Evolutionary conservation across 2,329 filamentous ascomycete genomes (phyloP).

Genomic region (Stagonosporopsis vannaccii): DNA sequence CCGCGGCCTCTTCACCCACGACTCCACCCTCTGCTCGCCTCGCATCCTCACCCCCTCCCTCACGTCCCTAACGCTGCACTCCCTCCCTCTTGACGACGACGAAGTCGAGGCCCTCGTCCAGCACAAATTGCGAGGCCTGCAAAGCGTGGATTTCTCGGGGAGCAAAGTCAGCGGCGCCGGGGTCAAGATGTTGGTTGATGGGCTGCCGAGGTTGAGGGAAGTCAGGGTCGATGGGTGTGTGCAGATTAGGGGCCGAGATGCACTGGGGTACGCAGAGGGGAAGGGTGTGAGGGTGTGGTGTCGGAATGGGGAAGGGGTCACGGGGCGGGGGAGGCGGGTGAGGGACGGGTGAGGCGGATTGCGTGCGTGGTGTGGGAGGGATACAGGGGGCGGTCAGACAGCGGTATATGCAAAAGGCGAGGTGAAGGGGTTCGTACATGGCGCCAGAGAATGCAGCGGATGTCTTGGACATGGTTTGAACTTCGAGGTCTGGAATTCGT

Average conservation of each 20-base stretch:
- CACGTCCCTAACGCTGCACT: slow-evolving; percentile 24
- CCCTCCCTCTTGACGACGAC: slow-evolving; percentile 37
- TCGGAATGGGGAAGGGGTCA: slow-evolving; percentile 29
- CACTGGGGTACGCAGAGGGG: slow-evolving; percentile 49
- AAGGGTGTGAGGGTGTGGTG: slow-evolving; percentile 41
- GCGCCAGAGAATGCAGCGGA: no score
- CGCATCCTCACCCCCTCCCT: slow-evolving; percentile 36
- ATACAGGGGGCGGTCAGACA: background rate
- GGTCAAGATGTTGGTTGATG: slow-evolving; percentile 49
- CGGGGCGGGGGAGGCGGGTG: slow-evolving; percentile 21
- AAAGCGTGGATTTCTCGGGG: slow-evolving; percentile 44
- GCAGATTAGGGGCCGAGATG: slow-evolving; percentile 48
- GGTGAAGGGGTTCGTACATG: no score
- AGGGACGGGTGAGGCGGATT: slow-evolving; percentile 9
- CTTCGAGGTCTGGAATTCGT: no score
- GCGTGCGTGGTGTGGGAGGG: background rate
- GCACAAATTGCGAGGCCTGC: slow-evolving; percentile 25
- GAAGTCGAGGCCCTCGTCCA: slow-evolving; percentile 37
- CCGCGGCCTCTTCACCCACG: slow-evolving; percentile 12
- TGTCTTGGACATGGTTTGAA: no score
- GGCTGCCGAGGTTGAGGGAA: slow-evolving; percentile 32
- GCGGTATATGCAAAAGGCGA: no score
- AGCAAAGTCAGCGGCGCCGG: slow-evolving; percentile 52
- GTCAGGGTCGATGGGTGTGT: slow-evolving; percentile 48
- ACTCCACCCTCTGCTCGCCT: slow-evolving; percentile 13